Evolutionary conservation across 306 rosid genomes (phyloP).

Genomic region (Quillaja saponaria): DNA sequence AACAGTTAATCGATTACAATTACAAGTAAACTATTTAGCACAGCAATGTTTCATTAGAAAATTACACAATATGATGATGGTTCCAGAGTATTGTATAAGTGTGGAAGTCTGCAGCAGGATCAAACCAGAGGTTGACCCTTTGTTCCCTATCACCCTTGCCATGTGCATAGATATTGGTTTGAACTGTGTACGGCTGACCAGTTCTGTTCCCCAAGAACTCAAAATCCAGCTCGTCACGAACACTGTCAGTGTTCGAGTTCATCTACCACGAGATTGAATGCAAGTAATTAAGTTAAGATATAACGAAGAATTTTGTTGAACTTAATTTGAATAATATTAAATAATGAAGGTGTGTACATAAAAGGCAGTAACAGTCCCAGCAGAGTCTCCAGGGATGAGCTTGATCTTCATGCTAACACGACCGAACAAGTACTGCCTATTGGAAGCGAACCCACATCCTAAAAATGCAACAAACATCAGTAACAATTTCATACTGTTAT

Average conservation of each 20-base stretch:
- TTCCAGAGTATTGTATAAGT: slow-evolving; percentile 81
- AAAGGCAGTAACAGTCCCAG: slow-evolving; percentile 95
- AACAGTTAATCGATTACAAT: too few species aligned
- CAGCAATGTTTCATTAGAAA: slow-evolving; percentile 1
- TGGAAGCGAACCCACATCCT: slow-evolving; percentile 95
- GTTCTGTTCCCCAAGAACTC: slow-evolving; percentile 92
- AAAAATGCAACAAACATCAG: slow-evolving; percentile 4
- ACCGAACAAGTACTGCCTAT: slow-evolving; percentile 69
- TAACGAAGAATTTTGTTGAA: background rate
- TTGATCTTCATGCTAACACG: slow-evolving; percentile 97
- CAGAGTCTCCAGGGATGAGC: slow-evolving; percentile 87
- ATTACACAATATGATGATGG: slow-evolving; percentile 69
- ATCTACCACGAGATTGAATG: slow-evolving; percentile 34
- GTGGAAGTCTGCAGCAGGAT: slow-evolving; percentile 76
- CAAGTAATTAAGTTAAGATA: background rate
- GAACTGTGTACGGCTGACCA: slow-evolving; percentile 91
- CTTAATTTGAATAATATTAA: background rate
- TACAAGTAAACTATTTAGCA: too few species aligned
- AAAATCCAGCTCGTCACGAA: slow-evolving; percentile 89
- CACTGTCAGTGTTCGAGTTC: slow-evolving; percentile 62
- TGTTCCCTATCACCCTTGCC: slow-evolving; percentile 90
- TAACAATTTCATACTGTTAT: background rate
- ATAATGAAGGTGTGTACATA: slow-evolving; percentile 46
- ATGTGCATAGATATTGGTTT: slow-evolving; percentile 78
- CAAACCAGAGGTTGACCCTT: slow-evolving; percentile 93